These are phyloP conservation scores for Aspergillus ostianus DNA, from an alignment of 495 filamentous ascomycete species.

Conservation along the genomic window DNA sequence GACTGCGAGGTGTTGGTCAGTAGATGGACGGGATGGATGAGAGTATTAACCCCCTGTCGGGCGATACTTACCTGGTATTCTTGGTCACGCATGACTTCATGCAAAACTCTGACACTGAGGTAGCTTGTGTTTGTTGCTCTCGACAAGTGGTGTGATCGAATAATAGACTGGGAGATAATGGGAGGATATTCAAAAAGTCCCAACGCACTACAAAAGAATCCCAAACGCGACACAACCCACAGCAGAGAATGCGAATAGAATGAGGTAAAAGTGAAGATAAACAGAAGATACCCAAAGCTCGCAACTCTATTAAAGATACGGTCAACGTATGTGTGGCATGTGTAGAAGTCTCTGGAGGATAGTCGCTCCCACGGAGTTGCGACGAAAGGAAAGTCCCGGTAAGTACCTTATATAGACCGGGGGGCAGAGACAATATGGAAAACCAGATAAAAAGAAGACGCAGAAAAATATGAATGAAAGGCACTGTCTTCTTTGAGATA, in stretches of 20 bases:
- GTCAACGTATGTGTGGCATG: background rate
- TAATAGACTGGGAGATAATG: too few species aligned
- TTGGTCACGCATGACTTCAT: background rate
- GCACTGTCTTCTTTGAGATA: background rate
- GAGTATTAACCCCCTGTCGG: background rate
- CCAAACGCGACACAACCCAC: too few species aligned
- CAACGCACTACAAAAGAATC: too few species aligned
- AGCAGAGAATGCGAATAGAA: too few species aligned
- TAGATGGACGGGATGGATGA: background rate
- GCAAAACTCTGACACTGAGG: background rate
- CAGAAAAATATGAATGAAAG: background rate
- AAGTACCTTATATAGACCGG: background rate
- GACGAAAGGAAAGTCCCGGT: background rate
- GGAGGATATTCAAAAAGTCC: too few species aligned
- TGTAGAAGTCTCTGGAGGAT: background rate
- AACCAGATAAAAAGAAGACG: background rate
- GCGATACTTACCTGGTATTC: background rate
- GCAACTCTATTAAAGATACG: too few species aligned
- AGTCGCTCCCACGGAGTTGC: background rate
- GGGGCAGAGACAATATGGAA: background rate
- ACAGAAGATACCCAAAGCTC: too few species aligned
- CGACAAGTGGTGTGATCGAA: too few species aligned
- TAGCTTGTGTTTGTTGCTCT: too few species aligned
- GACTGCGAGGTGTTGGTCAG: background rate
- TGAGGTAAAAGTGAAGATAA: too few species aligned